A percentile compares a stretch with the other conserved stretches of the same genome.
Conservation (phyloP, 2,329 filamentous ascomycete genomes). For the Trichoderma citrinoviride region DNA sequence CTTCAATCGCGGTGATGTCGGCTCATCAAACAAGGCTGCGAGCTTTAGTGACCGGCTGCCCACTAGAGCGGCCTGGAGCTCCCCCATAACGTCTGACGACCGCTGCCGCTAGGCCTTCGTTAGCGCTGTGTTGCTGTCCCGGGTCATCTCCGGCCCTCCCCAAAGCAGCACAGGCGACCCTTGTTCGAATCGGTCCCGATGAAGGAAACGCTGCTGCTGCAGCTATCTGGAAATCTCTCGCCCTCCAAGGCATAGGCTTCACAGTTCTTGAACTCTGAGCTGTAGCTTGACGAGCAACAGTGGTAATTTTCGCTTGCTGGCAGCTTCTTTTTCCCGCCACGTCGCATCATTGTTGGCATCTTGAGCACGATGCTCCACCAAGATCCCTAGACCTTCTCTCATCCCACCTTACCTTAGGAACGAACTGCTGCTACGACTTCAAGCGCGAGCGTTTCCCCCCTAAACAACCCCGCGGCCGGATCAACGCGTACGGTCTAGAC, state of each 20-base stretch:
- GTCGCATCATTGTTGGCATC: constrained; percentile 19
- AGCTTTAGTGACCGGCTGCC: background rate
- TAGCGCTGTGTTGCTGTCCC: constrained; percentile 16
- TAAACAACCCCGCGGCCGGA: background rate
- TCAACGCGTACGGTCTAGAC: background rate
- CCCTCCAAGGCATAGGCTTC: background rate
- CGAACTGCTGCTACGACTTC: constrained; percentile 26
- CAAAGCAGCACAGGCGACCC: background rate
- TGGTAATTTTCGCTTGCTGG: constrained; percentile 16
- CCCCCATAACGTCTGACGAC: background rate
- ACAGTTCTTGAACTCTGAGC: background rate
- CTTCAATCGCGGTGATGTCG: background rate
- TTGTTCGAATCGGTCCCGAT: constrained; percentile 22
- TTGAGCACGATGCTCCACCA: constrained; percentile 32
- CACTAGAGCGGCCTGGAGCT: background rate
- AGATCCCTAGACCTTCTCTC: constrained; percentile 26
- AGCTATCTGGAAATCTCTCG: background rate
- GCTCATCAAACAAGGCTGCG: background rate
- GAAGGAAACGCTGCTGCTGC: background rate
- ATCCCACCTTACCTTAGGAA: constrained; percentile 13
- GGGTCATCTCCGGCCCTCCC: constrained; percentile 36
- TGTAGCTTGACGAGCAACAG: constrained; percentile 19
- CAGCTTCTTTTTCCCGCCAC: background rate
- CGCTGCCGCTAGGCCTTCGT: background rate
- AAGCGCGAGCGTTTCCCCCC: constrained; percentile 13